These are phyloP conservation scores for Peronospora destructor DNA, from an alignment of 352 stramenopile species.

Conservation along the genomic window DNA sequence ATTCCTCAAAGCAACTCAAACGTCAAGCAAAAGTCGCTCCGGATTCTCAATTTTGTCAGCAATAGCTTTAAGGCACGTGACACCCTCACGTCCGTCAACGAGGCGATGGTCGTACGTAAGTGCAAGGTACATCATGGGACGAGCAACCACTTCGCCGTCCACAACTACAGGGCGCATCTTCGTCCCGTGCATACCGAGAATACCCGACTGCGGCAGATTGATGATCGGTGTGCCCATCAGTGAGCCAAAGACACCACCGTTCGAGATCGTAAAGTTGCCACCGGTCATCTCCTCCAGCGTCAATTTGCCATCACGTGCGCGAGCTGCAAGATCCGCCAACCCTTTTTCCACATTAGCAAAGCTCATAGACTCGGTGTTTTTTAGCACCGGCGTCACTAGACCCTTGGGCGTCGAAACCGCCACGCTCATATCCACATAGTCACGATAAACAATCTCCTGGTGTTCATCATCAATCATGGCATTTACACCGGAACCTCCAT, in stretches of 20 bases:
- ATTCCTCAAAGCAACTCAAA: conserved; percentile 59
- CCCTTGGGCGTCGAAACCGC: conserved; percentile 94
- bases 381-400: conserved; percentile 96
- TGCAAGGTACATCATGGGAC: conserved; percentile 99
- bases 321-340: conserved; percentile 89
- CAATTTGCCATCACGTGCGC: conserved; percentile 64
- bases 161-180: conserved; percentile 95
- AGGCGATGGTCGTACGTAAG: conserved; percentile 99
- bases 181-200: conserved; percentile 99
- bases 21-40: conserved; percentile 91
- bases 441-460: conserved; percentile 98
- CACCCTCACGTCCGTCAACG: conserved; percentile 96
- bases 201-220: conserved; percentile 97
- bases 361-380: conserved; percentile 96
- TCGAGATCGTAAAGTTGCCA: conserved; percentile 97
- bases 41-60: conserved; percentile 97
- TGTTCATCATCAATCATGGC: conserved; percentile 96
- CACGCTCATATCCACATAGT: conserved; percentile 98
- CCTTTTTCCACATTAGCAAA: conserved; percentile 98
- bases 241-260: conserved; percentile 88
- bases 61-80: conserved; percentile 98
- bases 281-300: conserved; percentile 57
- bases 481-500: conserved; percentile 94
- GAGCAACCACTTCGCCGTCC: conserved; percentile 91
- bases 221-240: conserved; percentile 99